Conservation (phyloP, 1,284 basidiomycete genomes). For the Fomitopsis pinicola region DNA sequence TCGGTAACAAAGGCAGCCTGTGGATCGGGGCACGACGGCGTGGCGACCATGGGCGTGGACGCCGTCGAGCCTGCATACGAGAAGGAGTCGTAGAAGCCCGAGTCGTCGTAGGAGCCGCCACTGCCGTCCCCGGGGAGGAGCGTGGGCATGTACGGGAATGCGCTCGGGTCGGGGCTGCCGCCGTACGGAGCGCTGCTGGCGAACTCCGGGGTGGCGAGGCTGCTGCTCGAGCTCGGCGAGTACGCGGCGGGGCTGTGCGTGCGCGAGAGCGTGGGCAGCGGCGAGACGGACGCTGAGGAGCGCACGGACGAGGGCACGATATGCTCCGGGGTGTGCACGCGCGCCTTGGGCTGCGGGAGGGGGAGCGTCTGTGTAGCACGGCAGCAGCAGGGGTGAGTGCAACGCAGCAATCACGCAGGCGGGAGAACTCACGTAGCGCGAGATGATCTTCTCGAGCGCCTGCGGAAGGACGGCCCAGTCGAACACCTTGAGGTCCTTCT, state of each 20-base stretch:
- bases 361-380: neutral
- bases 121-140: neutral
- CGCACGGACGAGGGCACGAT: neutral
- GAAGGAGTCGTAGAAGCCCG: neutral
- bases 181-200: neutral
- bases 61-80: neutral
- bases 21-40: neutral
- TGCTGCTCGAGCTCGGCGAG: neutral
- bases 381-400: neutral
- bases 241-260: neutral
- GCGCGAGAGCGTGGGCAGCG: neutral
- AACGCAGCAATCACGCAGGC: neutral
- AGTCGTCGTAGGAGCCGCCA: neutral
- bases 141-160: neutral
- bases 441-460: constrained; percentile 88
- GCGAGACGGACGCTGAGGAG: neutral
- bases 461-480: constrained; percentile 82
- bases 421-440: constrained; percentile 79
- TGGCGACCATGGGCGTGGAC: neutral
- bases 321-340: neutral
- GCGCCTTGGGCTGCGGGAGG: neutral
- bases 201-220: neutral
- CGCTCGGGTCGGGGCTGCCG: neutral
- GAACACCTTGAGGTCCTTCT: constrained; percentile 98
- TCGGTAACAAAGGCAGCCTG: neutral